Evolutionary conservation across 192 early-diverging fungal genomes (phyloP), one percentile per base, ranked within the genome.

Genomic region (Mortierella hygrophila): DNA sequence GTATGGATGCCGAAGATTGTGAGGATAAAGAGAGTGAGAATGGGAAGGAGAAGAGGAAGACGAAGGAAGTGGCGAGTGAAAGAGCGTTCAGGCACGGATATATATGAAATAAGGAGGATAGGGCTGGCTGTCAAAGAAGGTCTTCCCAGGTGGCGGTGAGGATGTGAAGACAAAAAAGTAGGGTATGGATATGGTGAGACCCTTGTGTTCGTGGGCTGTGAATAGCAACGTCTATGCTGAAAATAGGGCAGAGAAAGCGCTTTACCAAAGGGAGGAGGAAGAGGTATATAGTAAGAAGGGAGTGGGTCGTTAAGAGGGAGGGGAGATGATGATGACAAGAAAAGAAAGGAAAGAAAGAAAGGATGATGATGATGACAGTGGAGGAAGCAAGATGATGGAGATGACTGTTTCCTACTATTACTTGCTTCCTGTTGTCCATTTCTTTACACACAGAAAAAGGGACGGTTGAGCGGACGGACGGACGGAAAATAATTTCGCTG

Each of bases 311-410:
- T 52, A 52, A 26, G 75, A 82, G 4, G 75, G 70, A 29, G 0
- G 38, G 38, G 4, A 40, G 38, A 40, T 40, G 81, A 57, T 23
- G 69, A 65, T n/a, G 69, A 46, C 21, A 47, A 65, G 38, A 68
- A 37, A 72, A 82, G 70, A 41, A 72, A 82, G 52, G 70, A 75
- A 20, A 73, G 73, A 54, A 6, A 57, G 21, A 15, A 57, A 57
- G 11, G 10, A 65, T 32, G 60, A n/a, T 9, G 57, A n/a, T 8
- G 11, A 32, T 0, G 13, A 15, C 3, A n/a, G n/a, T 23, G 55
- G n/a, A 60, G 21, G 55, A 60, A 10, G 1, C 0, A 60, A 60
- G n/a, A 26, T 29, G 60, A 65, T 29, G 60, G 60, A 65, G 55
- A 57, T 65, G 52, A 55, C 1, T 23, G 55, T 60, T 11, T 46